Percentiles rank a stretch among this genome's conserved stretches.
Conservation (phyloP, 306 rosid species). For the Gillenia trifoliata region DNA sequence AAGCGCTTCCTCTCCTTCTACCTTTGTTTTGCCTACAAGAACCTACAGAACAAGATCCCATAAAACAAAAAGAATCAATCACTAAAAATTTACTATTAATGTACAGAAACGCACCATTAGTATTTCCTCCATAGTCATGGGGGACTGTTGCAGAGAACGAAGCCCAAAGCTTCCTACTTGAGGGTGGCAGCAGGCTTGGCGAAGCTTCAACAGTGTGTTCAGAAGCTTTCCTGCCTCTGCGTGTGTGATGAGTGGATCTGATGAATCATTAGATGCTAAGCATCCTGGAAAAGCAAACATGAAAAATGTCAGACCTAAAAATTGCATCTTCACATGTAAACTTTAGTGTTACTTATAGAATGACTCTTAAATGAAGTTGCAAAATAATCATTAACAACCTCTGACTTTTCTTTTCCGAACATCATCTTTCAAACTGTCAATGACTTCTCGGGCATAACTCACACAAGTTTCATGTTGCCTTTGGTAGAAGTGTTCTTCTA, state of each 20-base stretch:
- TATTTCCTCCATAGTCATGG: slow-evolving; percentile 98
- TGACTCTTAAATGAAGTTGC: slow-evolving; percentile 28
- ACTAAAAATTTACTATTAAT: slow-evolving; percentile 2
- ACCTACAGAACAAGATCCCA: slow-evolving; percentile 50
- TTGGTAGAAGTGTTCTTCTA: slow-evolving; percentile 94
- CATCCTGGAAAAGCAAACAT: slow-evolving; percentile 36
- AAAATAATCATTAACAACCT: slow-evolving; percentile 47
- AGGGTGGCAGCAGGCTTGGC: slow-evolving; percentile 98
- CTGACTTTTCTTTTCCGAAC: slow-evolving; percentile 51
- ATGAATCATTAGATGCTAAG: slow-evolving; percentile 38
- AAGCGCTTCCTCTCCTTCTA: slow-evolving; percentile 94
- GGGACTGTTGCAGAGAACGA: slow-evolving; percentile 89
- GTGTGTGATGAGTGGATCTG: slow-evolving; percentile 67
- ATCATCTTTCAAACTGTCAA: slow-evolving; percentile 72
- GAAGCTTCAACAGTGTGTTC: slow-evolving; percentile 86
- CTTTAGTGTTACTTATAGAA: slow-evolving; percentile 12
- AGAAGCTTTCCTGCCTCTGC: slow-evolving; percentile 87
- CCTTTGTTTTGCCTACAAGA: slow-evolving; percentile 84
- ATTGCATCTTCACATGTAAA: slow-evolving; percentile 18
- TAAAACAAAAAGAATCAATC: slow-evolving; percentile 11
- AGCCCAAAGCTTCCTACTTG: slow-evolving; percentile 96
- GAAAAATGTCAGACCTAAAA: slow-evolving; percentile 28
- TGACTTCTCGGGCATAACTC: slow-evolving; percentile 73
- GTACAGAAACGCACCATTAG: slow-evolving; percentile 50
- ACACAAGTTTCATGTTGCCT: slow-evolving; percentile 95